Base-by-base conservation (phyloP, 805 yeast genomes). In the Sungouiozyma ichnusensis region DNA sequence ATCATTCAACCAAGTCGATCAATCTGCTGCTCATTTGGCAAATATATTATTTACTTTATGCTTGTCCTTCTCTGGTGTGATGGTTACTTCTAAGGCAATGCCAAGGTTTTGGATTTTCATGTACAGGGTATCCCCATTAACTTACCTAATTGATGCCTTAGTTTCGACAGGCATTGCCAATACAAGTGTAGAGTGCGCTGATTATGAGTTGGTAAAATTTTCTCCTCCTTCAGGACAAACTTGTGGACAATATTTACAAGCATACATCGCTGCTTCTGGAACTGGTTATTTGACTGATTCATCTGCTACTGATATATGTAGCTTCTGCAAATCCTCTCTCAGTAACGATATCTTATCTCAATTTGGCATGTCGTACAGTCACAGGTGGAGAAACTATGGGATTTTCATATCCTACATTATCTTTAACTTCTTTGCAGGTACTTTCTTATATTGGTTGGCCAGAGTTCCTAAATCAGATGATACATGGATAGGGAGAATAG, bases 41-140 rank as follows among this genome's bases (percentile, higher is more conserved):
- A 64, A 73, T 35, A 53, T 82, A 52, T 54, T 79, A 48, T 81
- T 79, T 60, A 75, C 83, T 1, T 62, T 80, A 68, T 68, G 76
- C 32, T 66, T 84, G 63, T 73, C 74, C 39, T 82, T 83, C 73
- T 81, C 86, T 70, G 94, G 94, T 71, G 85, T 81, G 37, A 65
- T 85, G 64, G 77, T 74, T 13, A 66, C 75, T n/a, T 73, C 77
- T 45, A 64, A 66, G 7, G 65, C 60, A 19, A 56, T 80, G 67
- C 84, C 84, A 17, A 77, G 85, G n/a, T 84, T 84, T 69, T 79
- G 90, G 88, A 66, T 72, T 36, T 83, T 81, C 68, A 78, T 82
- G 85, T 82, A 81, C 68, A 70, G 88, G 57, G 73, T 69, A n/a
- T 76, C 81, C 15, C 90, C 94, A 13, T 65, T 80, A 49, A 78